A percentile compares a stretch with the other conserved stretches of the same genome.
Evolutionary conservation across 495 filamentous ascomycete species (phyloP).

Genomic region (Aspergillus bertholletiae): DNA sequence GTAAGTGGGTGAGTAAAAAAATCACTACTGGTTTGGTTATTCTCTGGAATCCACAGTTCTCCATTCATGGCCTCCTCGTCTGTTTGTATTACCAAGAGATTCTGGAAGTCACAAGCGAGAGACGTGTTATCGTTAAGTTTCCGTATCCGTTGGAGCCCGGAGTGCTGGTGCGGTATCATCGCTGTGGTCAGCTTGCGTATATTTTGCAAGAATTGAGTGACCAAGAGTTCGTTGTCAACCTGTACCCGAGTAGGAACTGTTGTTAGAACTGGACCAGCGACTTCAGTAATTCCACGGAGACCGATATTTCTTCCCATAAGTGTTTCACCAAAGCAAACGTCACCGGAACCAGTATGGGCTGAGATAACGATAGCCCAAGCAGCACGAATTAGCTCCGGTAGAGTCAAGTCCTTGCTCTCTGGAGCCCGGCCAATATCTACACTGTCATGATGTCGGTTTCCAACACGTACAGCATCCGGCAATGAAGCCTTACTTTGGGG

Average conservation of each 20-base stretch:
- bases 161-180: slow-evolving; percentile 50
- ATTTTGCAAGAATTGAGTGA: slow-evolving; percentile 37
- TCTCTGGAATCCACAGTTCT: slow-evolving; percentile 41
- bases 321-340: slow-evolving; percentile 55
- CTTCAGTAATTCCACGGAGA: slow-evolving; percentile 44
- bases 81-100: slow-evolving; percentile 55
- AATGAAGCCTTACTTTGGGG: slow-evolving; percentile 27
- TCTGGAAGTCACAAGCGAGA: slow-evolving; percentile 61
- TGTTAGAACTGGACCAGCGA: slow-evolving; percentile 52
- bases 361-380: slow-evolving; percentile 52
- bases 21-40: slow-evolving; percentile 39
- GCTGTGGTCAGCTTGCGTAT: slow-evolving; percentile 41
- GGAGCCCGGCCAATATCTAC: slow-evolving; percentile 19
- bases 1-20: slow-evolving; percentile 51
- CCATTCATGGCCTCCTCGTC: slow-evolving; percentile 25
- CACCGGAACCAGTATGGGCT: slow-evolving; percentile 38
- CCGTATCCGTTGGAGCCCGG: slow-evolving; percentile 41
- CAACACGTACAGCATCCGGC: slow-evolving; percentile 23
- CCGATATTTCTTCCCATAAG: slow-evolving; percentile 52
- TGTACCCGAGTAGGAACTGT: slow-evolving; percentile 47
- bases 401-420: slow-evolving; percentile 33
- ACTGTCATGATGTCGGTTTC: slow-evolving; percentile 28
- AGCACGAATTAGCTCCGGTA: slow-evolving; percentile 48
- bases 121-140: slow-evolving; percentile 33
- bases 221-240: slow-evolving; percentile 32